These are phyloP conservation scores for Amanita polypyramis DNA, from an alignment of 768 basidiomycete species.

Conservation along the genomic window DNA sequence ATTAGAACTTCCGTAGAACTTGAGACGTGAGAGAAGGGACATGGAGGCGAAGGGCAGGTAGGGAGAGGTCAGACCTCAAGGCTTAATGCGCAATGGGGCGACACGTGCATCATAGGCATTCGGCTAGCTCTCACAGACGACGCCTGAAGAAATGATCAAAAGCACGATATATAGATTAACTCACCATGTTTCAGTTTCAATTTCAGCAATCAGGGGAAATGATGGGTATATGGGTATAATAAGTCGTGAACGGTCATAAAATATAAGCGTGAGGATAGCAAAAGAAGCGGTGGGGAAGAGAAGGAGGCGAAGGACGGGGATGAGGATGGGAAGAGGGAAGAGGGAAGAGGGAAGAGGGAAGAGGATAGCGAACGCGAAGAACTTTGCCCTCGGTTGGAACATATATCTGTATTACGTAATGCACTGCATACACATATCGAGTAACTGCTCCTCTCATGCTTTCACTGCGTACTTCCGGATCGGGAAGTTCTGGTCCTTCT, in stretches of 20 bases:
- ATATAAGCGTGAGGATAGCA: slow-evolving; percentile 8
- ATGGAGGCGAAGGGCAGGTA: slow-evolving; percentile 23
- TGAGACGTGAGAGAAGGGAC: slow-evolving; percentile 36
- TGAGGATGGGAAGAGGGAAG: slow-evolving; percentile 9
- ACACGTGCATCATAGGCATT: not conserved
- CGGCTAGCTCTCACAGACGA: not conserved
- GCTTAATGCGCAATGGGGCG: not conserved
- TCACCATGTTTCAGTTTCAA: slow-evolving; percentile 13
- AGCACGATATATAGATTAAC: slow-evolving; percentile 11
- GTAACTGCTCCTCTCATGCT: slow-evolving; percentile 40
- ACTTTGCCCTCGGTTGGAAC: not conserved
- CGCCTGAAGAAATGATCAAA: slow-evolving; percentile 14
- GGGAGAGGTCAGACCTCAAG: not conserved
- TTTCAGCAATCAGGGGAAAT: no score
- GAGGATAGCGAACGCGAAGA: slow-evolving; percentile 5
- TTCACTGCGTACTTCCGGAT: slow-evolving; percentile 91
- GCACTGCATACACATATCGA: not conserved
- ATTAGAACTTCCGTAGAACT: slow-evolving; percentile 29
- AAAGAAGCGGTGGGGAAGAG: slow-evolving; percentile 11
- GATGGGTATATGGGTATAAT: not conserved
- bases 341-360: slow-evolving; percentile 9
- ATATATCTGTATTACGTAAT: slow-evolving; percentile 1
- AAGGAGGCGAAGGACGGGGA: slow-evolving; percentile 11
- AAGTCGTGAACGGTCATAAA: not conserved
- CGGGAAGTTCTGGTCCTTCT: slow-evolving; percentile 94